These are phyloP conservation scores for Lodderomyces parapsilosis DNA, from an alignment of 1,139 yeast genomes.

Conservation along the genomic window DNA sequence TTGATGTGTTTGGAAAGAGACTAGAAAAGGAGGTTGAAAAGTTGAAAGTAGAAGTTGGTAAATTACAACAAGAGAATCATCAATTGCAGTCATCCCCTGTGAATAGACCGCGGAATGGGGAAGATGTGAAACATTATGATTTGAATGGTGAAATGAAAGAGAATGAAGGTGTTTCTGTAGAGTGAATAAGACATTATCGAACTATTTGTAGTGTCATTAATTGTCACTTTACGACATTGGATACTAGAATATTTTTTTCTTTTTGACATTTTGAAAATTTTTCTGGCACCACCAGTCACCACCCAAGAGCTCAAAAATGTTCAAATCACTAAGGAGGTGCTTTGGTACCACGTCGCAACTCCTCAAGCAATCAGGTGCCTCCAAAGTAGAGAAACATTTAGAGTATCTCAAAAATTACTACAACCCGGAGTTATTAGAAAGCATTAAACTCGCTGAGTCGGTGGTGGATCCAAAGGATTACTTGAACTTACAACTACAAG, in stretches of 20 bases:
- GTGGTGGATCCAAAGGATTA: constrained; percentile 63
- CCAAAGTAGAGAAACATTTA: constrained; percentile 42
- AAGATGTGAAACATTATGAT: constrained; percentile 4
- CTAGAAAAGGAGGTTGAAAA: constrained; percentile 78
- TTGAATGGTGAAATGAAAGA: constrained; percentile 5
- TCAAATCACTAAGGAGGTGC: constrained; percentile 2
- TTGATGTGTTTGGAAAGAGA: constrained; percentile 86
- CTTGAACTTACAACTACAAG: constrained; percentile 32
- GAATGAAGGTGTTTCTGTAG: no score
- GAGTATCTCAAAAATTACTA: constrained; percentile 67
- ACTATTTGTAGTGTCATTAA: no score
- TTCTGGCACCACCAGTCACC: neutral
- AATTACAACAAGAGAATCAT: constrained; percentile 56
- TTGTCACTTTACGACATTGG: no score
- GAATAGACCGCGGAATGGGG: constrained; percentile 15
- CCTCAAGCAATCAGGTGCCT: neutral
- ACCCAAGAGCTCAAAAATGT: neutral
- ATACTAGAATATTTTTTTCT: no score
- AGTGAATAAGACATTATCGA: no score
- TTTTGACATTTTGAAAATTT: neutral
- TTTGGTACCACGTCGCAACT: constrained; percentile 1
- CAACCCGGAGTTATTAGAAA: constrained; percentile 72
- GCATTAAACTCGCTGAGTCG: constrained; percentile 79
- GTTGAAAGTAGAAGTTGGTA: constrained; percentile 66
- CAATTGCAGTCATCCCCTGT: constrained; percentile 24